Conservation (phyloP, 1,284 basidiomycete genomes). For the Pseudozyma sp. region DNA sequence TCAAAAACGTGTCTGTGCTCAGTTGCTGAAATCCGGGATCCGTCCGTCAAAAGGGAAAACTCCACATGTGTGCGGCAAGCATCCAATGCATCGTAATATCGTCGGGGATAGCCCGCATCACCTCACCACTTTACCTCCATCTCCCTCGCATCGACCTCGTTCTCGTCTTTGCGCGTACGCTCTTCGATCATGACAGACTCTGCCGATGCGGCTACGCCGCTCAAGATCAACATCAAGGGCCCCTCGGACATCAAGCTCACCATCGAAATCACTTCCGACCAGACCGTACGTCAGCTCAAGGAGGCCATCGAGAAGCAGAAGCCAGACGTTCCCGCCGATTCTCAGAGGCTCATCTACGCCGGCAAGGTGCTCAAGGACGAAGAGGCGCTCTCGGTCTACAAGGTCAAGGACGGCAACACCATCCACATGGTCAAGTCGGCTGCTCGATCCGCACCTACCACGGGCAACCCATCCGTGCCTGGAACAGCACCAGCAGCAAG, state of each 20-base stretch:
- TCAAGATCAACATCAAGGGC: conserved; percentile 66
- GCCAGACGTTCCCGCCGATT: conserved; percentile 62
- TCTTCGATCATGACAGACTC: conserved; percentile 33
- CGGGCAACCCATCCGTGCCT: conserved; percentile 48
- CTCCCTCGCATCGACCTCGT: not conserved
- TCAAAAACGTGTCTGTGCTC: too few species aligned
- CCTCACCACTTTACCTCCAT: conserved; percentile 1
- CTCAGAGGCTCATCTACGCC: conserved; percentile 65
- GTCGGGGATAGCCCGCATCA: not conserved
- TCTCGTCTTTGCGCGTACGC: too few species aligned
- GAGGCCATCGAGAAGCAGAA: conserved; percentile 59
- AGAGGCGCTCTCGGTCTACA: conserved; percentile 59
- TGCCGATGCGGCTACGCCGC: conserved; percentile 34
- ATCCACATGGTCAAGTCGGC: conserved; percentile 66
- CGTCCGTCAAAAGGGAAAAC: too few species aligned
- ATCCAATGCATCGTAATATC: not conserved
- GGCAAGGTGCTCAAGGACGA: conserved; percentile 67
- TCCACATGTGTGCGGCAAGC: too few species aligned
- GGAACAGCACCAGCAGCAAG: conserved; percentile 33
- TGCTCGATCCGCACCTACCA: conserved; percentile 50
- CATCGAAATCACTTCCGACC: conserved; percentile 51
- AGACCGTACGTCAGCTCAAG: conserved; percentile 63
- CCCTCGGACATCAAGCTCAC: conserved; percentile 63
- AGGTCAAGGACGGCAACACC: conserved; percentile 63
- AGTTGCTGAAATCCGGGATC: too few species aligned